Evolutionary conservation across 2,329 filamentous ascomycete species (phyloP).

Genomic region (Cladophialophora immunda): DNA sequence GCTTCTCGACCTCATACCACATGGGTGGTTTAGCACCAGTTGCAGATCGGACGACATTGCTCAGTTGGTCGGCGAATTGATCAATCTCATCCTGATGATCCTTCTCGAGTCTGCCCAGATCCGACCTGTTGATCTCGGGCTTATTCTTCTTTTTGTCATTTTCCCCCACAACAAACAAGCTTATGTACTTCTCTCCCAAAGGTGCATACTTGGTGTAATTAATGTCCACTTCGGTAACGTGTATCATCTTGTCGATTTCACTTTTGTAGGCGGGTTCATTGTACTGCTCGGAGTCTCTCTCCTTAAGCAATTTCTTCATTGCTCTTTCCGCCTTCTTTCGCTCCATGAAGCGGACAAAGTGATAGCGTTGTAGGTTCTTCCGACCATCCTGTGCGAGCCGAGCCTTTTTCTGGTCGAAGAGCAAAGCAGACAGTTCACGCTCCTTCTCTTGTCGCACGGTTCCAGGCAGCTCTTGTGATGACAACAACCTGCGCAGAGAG

Average conservation of each 20-base stretch:
- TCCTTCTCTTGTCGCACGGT: constrained; percentile 67
- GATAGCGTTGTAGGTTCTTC: constrained; percentile 68
- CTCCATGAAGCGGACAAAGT: constrained; percentile 72
- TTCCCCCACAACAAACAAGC: constrained; percentile 57
- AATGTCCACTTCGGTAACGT: constrained; percentile 64
- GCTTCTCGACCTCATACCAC: constrained; percentile 56
- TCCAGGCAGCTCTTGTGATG: constrained; percentile 56
- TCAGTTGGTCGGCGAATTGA: constrained; percentile 36
- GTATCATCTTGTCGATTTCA: constrained; percentile 45
- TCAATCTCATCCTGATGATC: constrained; percentile 37
- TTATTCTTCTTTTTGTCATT: constrained; percentile 21
- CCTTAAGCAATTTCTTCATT: constrained; percentile 48
- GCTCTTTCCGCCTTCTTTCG: constrained; percentile 58
- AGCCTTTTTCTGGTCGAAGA: constrained; percentile 63
- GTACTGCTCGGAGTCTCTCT: constrained; percentile 13
- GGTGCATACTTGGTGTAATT: constrained; percentile 72
- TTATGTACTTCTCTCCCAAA: constrained; percentile 66
- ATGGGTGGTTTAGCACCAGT: constrained; percentile 49
- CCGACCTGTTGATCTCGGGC: constrained; percentile 28
- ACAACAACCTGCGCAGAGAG: constrained; percentile 39
- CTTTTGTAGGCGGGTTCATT: constrained; percentile 40
- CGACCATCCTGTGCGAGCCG: constrained; percentile 59
- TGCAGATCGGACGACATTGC: constrained; percentile 25
- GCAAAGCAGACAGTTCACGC: constrained; percentile 64
- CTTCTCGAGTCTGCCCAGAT: constrained; percentile 22